Conservation (phyloP, 2,329 filamentous ascomycete species). For the Ilyonectria sp. region DNA sequence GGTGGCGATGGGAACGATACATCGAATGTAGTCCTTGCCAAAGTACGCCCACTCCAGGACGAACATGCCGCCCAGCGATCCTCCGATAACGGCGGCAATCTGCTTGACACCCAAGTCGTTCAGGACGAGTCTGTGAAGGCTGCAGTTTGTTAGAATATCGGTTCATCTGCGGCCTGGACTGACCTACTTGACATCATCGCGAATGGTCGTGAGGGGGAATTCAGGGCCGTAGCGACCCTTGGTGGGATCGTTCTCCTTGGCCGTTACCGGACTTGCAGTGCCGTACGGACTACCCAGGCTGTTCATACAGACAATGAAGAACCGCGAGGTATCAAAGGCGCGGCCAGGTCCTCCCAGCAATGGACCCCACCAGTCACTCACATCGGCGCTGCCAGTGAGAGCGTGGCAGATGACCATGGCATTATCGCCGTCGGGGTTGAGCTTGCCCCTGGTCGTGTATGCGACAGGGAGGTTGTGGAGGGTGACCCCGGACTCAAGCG, state of each 20-base stretch:
- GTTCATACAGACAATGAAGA: conserved; percentile 91
- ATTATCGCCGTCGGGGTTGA: conserved; percentile 74
- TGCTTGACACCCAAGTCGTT: conserved; percentile 86
- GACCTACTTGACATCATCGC: conserved; percentile 92
- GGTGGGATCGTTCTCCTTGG: conserved; percentile 82
- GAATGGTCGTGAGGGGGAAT: conserved; percentile 94
- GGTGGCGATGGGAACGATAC: conserved; percentile 87
- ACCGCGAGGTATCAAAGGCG: conserved; percentile 85
- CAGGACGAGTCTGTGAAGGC: conserved; percentile 83
- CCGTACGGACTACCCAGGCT: conserved; percentile 89
- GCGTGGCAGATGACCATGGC: conserved; percentile 87
- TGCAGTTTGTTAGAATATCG: conserved; percentile 52
- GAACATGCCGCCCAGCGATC: conserved; percentile 91
- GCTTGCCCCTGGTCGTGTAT: conserved; percentile 75
- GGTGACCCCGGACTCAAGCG: conserved; percentile 90
- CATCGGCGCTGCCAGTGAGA: conserved; percentile 87
- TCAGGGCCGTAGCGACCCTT: conserved; percentile 92
- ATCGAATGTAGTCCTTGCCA: conserved; percentile 86
- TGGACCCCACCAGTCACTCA: conserved; percentile 91
- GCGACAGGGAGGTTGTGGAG: conserved; percentile 83
- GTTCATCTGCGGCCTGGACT: not conserved
- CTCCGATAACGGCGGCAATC: conserved; percentile 84
- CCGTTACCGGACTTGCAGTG: conserved; percentile 89
- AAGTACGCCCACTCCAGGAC: conserved; percentile 95
- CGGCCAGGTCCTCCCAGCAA: conserved; percentile 83